These are phyloP conservation scores for Botrytis galanthina DNA, from an alignment of 2,329 filamentous ascomycete species.

Conservation along the genomic window DNA sequence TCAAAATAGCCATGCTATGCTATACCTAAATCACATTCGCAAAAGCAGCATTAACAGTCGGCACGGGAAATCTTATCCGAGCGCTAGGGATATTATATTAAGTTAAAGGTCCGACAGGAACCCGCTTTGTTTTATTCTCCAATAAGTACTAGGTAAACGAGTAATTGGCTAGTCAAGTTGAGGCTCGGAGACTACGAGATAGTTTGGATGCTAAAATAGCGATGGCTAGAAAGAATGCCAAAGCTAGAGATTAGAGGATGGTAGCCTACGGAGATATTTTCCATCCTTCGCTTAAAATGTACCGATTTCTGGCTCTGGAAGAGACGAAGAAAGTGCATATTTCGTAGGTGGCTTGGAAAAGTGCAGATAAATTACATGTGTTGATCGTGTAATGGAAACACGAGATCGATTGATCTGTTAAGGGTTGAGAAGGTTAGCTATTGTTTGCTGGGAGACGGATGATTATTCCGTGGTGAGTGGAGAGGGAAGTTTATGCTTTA, in stretches of 20 bases:
- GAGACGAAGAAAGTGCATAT: neutral
- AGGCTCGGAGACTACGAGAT: neutral
- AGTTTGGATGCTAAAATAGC: neutral
- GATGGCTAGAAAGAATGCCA: neutral
- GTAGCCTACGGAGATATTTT: neutral
- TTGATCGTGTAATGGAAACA: neutral
- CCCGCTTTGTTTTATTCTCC: neutral
- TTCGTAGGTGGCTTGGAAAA: neutral
- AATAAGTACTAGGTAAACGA: neutral
- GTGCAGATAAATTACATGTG: neutral
- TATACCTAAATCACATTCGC: neutral
- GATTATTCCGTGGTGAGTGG: neutral
- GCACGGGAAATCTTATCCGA: neutral
- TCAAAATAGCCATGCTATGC: neutral
- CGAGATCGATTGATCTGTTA: neutral
- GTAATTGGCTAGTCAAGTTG: neutral
- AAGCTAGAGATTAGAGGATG: neutral
- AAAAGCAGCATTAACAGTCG: neutral
- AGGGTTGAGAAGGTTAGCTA: neutral
- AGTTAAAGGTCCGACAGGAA: neutral
- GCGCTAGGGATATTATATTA: neutral
- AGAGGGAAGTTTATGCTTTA: neutral
- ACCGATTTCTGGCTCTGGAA: neutral
- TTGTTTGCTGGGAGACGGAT: neutral
- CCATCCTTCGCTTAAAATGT: neutral